Percentiles rank a stretch among this genome's conserved stretches.
Conservation (phyloP, 495 filamentous ascomycete genomes). For the Hapsidospora chrysogenum region DNA sequence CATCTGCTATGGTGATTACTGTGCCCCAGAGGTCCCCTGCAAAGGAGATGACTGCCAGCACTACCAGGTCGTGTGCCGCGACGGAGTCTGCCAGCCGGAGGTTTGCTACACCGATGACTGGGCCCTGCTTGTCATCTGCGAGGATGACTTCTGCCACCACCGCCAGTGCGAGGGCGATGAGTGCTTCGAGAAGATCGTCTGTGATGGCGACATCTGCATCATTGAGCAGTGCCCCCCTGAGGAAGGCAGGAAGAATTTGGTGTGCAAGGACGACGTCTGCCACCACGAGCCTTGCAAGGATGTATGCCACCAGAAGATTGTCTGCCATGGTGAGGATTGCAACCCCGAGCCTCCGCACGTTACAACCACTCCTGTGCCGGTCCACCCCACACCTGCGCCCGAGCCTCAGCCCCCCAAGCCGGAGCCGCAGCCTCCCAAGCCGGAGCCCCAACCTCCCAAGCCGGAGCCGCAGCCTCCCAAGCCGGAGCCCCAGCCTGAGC, state of each 20-base stretch:
- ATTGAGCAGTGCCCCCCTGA: background rate
- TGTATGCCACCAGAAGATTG: background rate
- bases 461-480: background rate
- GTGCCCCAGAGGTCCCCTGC: background rate
- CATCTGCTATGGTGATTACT: background rate
- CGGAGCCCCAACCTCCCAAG: background rate
- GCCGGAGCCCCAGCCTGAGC: background rate
- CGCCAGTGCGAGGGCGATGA: background rate
- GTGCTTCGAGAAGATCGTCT: background rate
- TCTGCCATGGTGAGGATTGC: background rate
- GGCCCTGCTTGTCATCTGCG: background rate
- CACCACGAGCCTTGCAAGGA: background rate
- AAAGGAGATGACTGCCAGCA: background rate
- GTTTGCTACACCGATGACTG: background rate
- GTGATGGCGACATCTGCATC: background rate
- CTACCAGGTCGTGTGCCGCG: background rate
- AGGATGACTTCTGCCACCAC: background rate
- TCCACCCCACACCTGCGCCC: background rate
- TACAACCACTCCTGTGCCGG: background rate
- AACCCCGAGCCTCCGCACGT: background rate
- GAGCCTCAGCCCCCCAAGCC: background rate
- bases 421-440: background rate
- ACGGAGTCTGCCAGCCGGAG: background rate
- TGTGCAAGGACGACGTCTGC: background rate
- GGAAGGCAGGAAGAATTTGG: background rate